These are phyloP conservation scores for Echeveria elegans DNA, from an alignment of 164 flowering plant species.

Conservation along the genomic window DNA sequence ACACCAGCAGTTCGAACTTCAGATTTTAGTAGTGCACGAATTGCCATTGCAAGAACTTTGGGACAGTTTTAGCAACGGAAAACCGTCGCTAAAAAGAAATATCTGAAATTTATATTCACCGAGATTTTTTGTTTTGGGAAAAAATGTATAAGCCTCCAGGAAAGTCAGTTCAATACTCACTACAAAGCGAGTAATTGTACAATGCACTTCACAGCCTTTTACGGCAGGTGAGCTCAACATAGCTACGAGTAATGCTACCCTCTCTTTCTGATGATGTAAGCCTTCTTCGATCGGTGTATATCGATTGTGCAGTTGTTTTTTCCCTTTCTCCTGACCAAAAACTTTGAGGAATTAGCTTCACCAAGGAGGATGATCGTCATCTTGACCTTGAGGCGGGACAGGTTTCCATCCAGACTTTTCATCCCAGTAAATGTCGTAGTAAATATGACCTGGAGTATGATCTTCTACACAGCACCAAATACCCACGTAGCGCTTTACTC, in stretches of 20 bases:
- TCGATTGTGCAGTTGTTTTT: too few relatives aligned
- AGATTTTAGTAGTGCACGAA: too few relatives aligned
- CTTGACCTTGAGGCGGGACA: constrained; percentile 48
- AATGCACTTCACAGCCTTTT: background rate
- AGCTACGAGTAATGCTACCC: too few relatives aligned
- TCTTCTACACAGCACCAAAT: constrained; percentile 84
- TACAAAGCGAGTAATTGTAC: constrained; percentile 2
- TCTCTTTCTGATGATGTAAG: too few relatives aligned
- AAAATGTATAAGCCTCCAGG: background rate
- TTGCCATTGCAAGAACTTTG: too few relatives aligned
- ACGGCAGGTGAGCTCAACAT: background rate
- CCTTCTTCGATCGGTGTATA: background rate
- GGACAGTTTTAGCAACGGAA: too few relatives aligned
- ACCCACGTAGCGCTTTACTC: constrained; percentile 70
- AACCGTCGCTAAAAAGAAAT: too few relatives aligned
- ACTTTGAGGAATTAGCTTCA: constrained; percentile 16
- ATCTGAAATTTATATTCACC: background rate
- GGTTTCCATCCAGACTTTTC: constrained; percentile 94
- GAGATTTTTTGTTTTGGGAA: background rate
- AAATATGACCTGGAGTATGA: constrained; percentile 73
- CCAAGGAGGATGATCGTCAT: constrained; percentile 75
- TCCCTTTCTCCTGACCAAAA: background rate
- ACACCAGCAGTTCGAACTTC: too few relatives aligned
- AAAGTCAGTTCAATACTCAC: constrained; percentile 2
- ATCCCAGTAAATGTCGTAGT: constrained; percentile 98